Evolutionary conservation across 2,329 filamentous ascomycete species (phyloP), one percentile per base, ranked within the genome.

Genomic region (Hypoxylon sp.): DNA sequence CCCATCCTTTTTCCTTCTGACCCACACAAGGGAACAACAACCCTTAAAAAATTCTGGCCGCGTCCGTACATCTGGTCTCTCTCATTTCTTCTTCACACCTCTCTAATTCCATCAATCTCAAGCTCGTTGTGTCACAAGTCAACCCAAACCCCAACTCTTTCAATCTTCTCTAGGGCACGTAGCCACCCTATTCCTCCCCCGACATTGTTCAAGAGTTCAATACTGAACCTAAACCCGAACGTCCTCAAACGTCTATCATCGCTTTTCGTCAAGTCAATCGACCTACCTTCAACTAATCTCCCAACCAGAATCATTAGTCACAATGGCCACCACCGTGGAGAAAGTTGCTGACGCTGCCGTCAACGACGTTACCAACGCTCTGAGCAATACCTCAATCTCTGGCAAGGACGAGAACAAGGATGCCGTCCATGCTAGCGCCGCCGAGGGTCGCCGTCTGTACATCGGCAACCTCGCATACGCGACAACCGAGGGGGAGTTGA

Each of bases 401-500:
- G 81, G 80, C 78, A 85, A 85, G 82, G 82, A 83, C 79, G 84
- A 86, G 74, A 84, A 86, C 79, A 86, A 86, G 87, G 94, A 97
- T 83, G 94, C 94, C 82, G 94, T 96, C 80, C 91, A 96, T 83
- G 93, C 94, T 85, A 97, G 94, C 86, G 96, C 96, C 83, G 94
- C 95, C 84, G 96, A 99, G 89, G 95, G 96, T 83, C 93, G 96
- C 87, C 93, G 96, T 87, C 92, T 99, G 79, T 99, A 99, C 87
- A 98, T 99, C 87, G 96, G 96, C 88, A 99, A 99, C 89, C 93
- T 99, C 90, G 96, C 96, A 80, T 99, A 99, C 84, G 94, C 95
- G 91, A 98, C 96, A 91, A 97, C 94, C 83, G 96, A 98, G 93
- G 96, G 93, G 91, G 94, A 98, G 91, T 93, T 99, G 89, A 97